phyloP scores from a whole-genome alignment of 2,329 filamentous ascomycete genomes.

The Colletotrichum brevisporum region DNA sequence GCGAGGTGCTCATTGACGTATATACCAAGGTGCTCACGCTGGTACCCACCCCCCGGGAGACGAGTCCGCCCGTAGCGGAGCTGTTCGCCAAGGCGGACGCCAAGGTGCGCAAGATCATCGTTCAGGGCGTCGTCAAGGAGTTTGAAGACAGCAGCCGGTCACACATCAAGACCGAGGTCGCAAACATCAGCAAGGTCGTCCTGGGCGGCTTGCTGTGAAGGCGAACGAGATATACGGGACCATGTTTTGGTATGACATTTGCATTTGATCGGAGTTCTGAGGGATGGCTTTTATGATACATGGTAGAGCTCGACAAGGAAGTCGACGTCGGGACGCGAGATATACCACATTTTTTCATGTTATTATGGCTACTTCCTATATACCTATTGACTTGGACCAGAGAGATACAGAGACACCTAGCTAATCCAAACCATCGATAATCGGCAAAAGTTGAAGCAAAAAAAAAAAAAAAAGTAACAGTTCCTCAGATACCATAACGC shows the following conservation, averaged over 20 bases:
- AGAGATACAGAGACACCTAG: slow-evolving; percentile 14
- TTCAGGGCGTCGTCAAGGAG: slow-evolving; percentile 89
- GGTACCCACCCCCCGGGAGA: slow-evolving; percentile 81
- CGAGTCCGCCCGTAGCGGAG: slow-evolving; percentile 80
- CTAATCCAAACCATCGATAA: slow-evolving; percentile 15
- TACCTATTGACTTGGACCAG: slow-evolving; percentile 1
- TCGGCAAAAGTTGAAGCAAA: too few relatives aligned
- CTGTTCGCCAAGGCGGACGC: slow-evolving; percentile 92
- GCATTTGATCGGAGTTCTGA: slow-evolving; percentile 40
- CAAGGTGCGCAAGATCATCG: slow-evolving; percentile 87
- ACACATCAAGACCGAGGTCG: slow-evolving; percentile 84
- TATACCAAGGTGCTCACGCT: slow-evolving; percentile 85
- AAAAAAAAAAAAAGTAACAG: slow-evolving; percentile 34
- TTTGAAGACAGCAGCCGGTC: slow-evolving; percentile 89
- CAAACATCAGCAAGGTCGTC: slow-evolving; percentile 89
- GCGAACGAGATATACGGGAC: slow-evolving; percentile 14
- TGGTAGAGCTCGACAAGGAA: slow-evolving; percentile 20
- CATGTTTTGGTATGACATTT: slow-evolving; percentile 27
- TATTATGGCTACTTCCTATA: slow-evolving; percentile 9
- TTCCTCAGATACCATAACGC: slow-evolving; percentile 67
- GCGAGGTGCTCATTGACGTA: slow-evolving; percentile 93
- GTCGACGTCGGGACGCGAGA: slow-evolving; percentile 10
- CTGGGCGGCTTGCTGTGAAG: slow-evolving; percentile 83
- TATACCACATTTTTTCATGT: slow-evolving; percentile 34
- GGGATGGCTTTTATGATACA: slow-evolving; percentile 3